These are phyloP conservation scores for Torulaspora globosa DNA, from an alignment of 1,139 yeast species.

Conservation along the genomic window DNA sequence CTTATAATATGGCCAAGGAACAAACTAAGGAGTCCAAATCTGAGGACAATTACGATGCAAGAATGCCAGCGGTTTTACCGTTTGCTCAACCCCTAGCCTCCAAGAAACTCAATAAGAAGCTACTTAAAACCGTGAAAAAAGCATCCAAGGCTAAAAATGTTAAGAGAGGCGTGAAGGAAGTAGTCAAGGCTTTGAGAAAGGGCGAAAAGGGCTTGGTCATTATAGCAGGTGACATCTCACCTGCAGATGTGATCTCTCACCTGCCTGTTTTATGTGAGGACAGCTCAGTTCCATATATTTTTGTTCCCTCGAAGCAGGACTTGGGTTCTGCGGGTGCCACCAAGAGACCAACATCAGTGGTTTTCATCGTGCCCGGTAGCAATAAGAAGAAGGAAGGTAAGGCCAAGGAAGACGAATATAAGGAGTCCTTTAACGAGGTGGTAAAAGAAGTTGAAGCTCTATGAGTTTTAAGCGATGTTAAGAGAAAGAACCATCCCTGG, in stretches of 20 bases:
- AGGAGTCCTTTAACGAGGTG: constrained; percentile 87
- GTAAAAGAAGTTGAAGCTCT: constrained; percentile 70
- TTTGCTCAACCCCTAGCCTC: constrained; percentile 96
- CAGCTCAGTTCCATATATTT: constrained; percentile 79
- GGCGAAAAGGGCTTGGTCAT: constrained; percentile 96
- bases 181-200: constrained; percentile 93
- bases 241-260: constrained; percentile 95
- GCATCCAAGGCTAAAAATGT: constrained; percentile 98
- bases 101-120: constrained; percentile 91
- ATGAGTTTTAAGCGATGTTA: constrained; percentile 12
- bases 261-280: constrained; percentile 98
- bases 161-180: constrained; percentile 98
- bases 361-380: constrained; percentile 96
- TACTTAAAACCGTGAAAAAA: constrained; percentile 91
- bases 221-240: constrained; percentile 97
- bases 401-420: constrained; percentile 79
- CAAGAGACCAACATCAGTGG: constrained; percentile 97
- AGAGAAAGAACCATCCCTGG: background rate
- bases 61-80: constrained; percentile 85
- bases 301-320: constrained; percentile 96
- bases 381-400: constrained; percentile 80
- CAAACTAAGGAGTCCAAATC: constrained; percentile 37
- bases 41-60: constrained; percentile 84
- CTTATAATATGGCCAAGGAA: constrained; percentile 13
- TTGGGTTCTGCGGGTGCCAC: constrained; percentile 98